phyloP scores from a whole-genome alignment of 179 eudicot species.

The Kewa caespitosa region DNA sequence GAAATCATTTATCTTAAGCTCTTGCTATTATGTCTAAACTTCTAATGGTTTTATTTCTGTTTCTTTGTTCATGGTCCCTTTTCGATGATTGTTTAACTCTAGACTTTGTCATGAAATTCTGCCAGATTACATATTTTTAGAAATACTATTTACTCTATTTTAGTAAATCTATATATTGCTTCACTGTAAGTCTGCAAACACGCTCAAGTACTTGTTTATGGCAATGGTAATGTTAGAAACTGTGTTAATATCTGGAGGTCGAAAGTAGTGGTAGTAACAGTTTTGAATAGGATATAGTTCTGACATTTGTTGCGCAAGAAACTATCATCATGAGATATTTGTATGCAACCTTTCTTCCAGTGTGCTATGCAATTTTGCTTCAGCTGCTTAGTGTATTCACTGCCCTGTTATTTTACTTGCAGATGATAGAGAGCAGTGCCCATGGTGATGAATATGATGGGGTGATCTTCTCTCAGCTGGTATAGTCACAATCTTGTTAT shows the following conservation, averaged over 20 bases:
- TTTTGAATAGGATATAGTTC: not conserved
- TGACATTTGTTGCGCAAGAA: not conserved
- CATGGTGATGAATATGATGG: constrained; percentile 98
- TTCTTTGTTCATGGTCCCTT: not conserved
- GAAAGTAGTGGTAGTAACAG: not conserved
- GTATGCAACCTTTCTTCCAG: not conserved
- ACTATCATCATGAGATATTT: constrained; percentile 4
- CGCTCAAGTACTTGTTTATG: no score
- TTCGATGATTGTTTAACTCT: not conserved
- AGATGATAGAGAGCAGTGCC: constrained; percentile 98
- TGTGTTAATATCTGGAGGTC: not conserved
- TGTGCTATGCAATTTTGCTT: not conserved
- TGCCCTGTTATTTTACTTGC: constrained; percentile 20
- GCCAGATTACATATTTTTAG: not conserved
- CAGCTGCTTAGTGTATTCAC: not conserved
- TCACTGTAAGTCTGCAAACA: no score
- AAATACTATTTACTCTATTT: no score
- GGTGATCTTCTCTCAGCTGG: constrained; percentile 94
- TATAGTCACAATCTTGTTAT: constrained; percentile 27
- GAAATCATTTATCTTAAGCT: not conserved
- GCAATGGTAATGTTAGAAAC: not conserved
- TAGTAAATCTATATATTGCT: no score
- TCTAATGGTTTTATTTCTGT: not conserved
- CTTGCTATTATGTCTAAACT: not conserved
- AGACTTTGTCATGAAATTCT: not conserved